These are phyloP conservation scores for Tolypocladium album DNA, from an alignment of 2,329 filamentous ascomycete genomes.

Conservation along the genomic window DNA sequence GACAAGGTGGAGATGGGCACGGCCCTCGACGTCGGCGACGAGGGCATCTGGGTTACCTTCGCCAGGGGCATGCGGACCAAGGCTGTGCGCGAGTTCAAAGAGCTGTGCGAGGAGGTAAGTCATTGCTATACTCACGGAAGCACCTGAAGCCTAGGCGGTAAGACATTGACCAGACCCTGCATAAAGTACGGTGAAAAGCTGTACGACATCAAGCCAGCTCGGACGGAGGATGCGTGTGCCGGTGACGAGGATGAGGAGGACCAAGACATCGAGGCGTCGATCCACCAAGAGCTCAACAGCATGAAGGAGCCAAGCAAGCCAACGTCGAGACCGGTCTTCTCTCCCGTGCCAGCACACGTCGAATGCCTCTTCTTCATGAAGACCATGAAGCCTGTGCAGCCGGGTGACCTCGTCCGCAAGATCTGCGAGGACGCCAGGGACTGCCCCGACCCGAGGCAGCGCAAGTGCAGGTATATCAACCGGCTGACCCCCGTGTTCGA, in stretches of 20 bases:
- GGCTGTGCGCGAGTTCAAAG: conserved; percentile 55
- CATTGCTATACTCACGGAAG: neutral
- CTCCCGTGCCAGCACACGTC: conserved; percentile 42
- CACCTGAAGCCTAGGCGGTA: neutral
- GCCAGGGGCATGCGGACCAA: conserved; percentile 60
- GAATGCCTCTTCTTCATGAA: conserved; percentile 55
- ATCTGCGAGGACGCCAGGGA: conserved; percentile 45
- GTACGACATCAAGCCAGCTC: conserved; percentile 37
- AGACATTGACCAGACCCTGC: conserved; percentile 5
- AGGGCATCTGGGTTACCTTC: conserved; percentile 71
- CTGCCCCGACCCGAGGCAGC: conserved; percentile 27
- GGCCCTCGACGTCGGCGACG: conserved; percentile 54
- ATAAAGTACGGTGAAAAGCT: conserved; percentile 53
- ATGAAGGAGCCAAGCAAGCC: conserved; percentile 37
- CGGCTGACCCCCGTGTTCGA: conserved; percentile 40
- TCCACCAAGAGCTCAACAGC: conserved; percentile 58
- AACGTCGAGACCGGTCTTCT: conserved; percentile 36
- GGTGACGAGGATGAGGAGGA: conserved; percentile 32
- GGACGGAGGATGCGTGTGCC: conserved; percentile 18
- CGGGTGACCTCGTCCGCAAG: conserved; percentile 38
- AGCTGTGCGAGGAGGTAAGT: conserved; percentile 55
- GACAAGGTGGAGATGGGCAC: conserved; percentile 29
- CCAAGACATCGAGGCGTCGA: conserved; percentile 62
- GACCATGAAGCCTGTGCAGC: conserved; percentile 43
- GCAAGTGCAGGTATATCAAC: conserved; percentile 49